Evolutionary conservation across 148 eudicot genomes (phyloP).

Genomic region (Vaccinium corymbosum): DNA sequence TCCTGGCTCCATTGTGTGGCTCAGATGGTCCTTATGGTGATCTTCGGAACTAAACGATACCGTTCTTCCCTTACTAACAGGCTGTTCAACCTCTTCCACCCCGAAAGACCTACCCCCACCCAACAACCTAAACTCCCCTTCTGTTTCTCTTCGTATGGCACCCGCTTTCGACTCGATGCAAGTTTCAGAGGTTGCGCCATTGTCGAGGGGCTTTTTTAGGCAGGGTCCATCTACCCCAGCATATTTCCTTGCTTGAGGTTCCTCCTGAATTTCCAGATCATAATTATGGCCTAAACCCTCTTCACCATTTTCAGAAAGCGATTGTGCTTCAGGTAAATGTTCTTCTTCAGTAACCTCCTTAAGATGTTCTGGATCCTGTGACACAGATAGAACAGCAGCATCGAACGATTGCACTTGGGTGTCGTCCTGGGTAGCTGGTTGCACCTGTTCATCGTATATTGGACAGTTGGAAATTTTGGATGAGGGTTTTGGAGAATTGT

Average conservation of each 20-base stretch:
- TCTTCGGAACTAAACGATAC: conserved; percentile 80
- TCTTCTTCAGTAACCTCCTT: conserved; percentile 50
- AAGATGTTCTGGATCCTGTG: conserved; percentile 52
- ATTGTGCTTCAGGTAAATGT: conserved; percentile 20
- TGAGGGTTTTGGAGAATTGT: conserved; percentile 51
- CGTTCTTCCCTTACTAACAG: conserved; percentile 56
- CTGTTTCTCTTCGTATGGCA: conserved; percentile 88
- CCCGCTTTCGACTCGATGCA: conserved; percentile 60
- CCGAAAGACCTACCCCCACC: conserved; percentile 74
- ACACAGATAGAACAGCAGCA: conserved; percentile 82
- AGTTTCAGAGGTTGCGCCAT: conserved; percentile 43
- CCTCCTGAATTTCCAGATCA: conserved; percentile 66
- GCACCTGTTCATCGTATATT: conserved; percentile 37
- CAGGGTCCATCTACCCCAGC: conserved; percentile 29
- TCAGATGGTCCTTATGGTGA: conserved; percentile 35
- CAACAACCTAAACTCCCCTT: conserved; percentile 85
- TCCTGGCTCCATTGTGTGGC: conserved; percentile 51
- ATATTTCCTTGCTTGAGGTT: conserved; percentile 34
- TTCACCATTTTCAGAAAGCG: conserved; percentile 22
- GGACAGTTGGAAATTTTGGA: conserved; percentile 47
- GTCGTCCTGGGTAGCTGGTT: conserved; percentile 25
- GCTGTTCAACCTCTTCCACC: conserved; percentile 57
- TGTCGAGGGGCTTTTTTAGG: conserved; percentile 14
- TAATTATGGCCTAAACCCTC: conserved; percentile 17
- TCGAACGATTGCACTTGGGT: conserved; percentile 65